phyloP scores from a whole-genome alignment of 257 asterid genomes.

The Buddleja alternifolia region DNA sequence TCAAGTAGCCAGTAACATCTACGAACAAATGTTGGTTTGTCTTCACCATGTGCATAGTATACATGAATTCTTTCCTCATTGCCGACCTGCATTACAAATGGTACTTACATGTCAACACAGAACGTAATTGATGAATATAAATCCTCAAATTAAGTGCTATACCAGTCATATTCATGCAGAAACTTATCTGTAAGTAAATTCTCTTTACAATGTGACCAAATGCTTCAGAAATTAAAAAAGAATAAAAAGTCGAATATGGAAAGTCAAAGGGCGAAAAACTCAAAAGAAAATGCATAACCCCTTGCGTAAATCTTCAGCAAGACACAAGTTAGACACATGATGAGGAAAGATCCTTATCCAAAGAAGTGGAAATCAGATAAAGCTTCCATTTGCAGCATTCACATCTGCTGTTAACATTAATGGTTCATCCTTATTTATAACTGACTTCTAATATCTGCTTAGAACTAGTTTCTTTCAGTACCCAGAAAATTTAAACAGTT shows the following conservation, averaged over 20 bases:
- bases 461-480: too few species aligned
- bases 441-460: too few species aligned
- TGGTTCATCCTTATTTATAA: too few species aligned
- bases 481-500: too few species aligned
- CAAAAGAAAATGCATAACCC: background rate
- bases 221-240: background rate
- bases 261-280: background rate
- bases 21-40: slow-evolving; percentile 69
- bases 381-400: too few species aligned
- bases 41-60: slow-evolving; percentile 83
- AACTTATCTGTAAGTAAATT: background rate
- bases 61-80: slow-evolving; percentile 80
- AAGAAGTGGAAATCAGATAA: too few species aligned
- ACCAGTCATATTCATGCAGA: background rate
- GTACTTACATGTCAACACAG: slow-evolving; percentile 2
- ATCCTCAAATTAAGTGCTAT: background rate
- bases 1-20: slow-evolving; percentile 87
- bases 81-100: slow-evolving; percentile 53
- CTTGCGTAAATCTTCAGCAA: background rate
- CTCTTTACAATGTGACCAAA: background rate
- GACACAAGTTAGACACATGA: background rate
- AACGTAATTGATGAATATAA: background rate
- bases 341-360: too few species aligned
- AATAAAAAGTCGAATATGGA: background rate
- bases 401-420: too few species aligned